phyloP scores from a whole-genome alignment of 805 yeast genomes.

The Candida schatavii region DNA sequence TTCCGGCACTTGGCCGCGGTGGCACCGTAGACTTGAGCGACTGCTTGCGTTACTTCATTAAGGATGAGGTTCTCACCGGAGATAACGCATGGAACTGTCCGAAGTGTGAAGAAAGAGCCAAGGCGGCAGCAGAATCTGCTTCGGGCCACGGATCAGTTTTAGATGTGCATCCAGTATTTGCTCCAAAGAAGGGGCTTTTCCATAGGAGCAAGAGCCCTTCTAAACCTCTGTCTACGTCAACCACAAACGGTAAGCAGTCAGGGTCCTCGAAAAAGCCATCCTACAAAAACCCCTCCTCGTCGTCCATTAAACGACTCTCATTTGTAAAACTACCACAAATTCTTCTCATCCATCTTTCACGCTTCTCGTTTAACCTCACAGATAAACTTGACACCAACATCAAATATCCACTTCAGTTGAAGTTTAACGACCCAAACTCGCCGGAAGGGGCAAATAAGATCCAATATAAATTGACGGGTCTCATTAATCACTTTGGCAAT shows the following conservation, averaged over 20 bases:
- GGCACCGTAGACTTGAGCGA: conserved; percentile 50
- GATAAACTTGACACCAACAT: conserved; percentile 51
- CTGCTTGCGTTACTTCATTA: conserved; percentile 58
- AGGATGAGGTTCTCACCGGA: conserved; percentile 63
- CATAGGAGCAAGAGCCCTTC: conserved; percentile 7
- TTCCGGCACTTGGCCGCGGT: conserved; percentile 43
- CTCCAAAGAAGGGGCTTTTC: conserved; percentile 34
- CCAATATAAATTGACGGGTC: conserved; percentile 55
- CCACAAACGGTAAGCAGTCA: neutral
- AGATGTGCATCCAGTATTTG: conserved; percentile 38
- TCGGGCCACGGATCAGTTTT: too few relatives aligned
- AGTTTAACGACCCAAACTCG: conserved; percentile 37
- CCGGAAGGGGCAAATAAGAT: conserved; percentile 13
- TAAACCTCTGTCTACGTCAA: neutral
- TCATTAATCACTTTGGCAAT: conserved; percentile 70
- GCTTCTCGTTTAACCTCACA: conserved; percentile 49
- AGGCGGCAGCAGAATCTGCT: conserved; percentile 11
- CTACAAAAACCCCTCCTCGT: neutral
- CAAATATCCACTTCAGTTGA: conserved; percentile 53
- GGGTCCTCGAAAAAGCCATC: neutral
- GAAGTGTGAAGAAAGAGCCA: conserved; percentile 45
- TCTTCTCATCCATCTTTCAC: conserved; percentile 38
- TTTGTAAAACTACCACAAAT: conserved; percentile 37
- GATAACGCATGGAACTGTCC: conserved; percentile 88
- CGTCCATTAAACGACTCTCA: conserved; percentile 25